Base-by-base conservation (phyloP, 140 eudicot species). In the Stevia rebaudiana region DNA sequence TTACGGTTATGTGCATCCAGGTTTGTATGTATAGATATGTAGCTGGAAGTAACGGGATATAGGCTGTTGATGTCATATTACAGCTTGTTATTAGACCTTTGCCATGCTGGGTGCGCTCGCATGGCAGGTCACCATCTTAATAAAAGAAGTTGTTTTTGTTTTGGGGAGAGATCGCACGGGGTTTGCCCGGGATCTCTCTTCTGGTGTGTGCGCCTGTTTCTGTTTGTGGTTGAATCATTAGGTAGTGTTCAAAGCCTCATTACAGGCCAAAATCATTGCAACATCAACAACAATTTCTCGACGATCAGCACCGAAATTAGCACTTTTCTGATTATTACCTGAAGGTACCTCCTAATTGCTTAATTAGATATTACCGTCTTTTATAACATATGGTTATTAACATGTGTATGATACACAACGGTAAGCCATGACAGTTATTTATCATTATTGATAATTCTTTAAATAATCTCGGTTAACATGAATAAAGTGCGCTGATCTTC, bases 61-160 rank as follows among this genome's bases (percentile, higher is more conserved):
- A 23, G 37, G 23, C 23, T 64, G 65, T 65, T n/a, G n/a, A 60
- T 52, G 60, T 58, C 60, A 37, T 4, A 35, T 70, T 58, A n/a
- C 28, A 8, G 13, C 24, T 25, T 69, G 67, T 69, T 22, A 35
- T 33, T 23, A 9, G 73, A 22, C 76, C 81, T 76, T 69, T 53
- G 81, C 80, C 80, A 63, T 76, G 76, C 2, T 30, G 75, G 80
- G 76, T 76, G 76, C 63, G 76, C 72, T 76, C 75, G 62, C 76
- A 69, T 76, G 76, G 80, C 76, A 63, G 80, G 80, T 51, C 54
- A 36, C 55, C 11, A n/a, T 28, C 51, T 31, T 76, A 76, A 76
- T 69, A 76, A 63, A 64, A 12, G 6, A 5, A 3, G 0, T 0
- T 11, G 6, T 56, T 70, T 76, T 50, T 25, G 43, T 39, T 52